phyloP scores from a whole-genome alignment of 768 basidiomycete species.

The Boletus vermiculosoides region DNA sequence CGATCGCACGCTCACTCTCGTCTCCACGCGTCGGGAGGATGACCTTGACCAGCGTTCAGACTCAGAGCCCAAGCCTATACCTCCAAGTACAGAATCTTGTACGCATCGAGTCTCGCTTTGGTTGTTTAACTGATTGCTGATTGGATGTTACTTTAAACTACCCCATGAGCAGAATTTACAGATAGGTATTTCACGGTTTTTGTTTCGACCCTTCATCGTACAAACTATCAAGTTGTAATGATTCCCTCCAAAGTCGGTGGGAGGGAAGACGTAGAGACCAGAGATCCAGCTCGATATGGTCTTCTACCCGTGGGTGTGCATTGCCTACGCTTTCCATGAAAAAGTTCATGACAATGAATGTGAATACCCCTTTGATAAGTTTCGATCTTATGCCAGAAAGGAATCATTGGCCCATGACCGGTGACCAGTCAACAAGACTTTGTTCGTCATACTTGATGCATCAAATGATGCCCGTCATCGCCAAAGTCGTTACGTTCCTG shows the following conservation, averaged over 20 bases:
- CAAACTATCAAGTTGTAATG: conserved; percentile 17
- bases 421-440: neutral
- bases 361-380: conserved; percentile 5
- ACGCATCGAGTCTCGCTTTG: neutral
- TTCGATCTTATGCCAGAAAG: neutral
- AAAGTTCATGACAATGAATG: conserved; percentile 3
- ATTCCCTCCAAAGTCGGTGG: neutral
- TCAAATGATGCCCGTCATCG: neutral
- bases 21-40: conserved; percentile 53
- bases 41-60: conserved; percentile 32
- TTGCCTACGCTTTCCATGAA: neutral
- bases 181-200: conserved; percentile 2
- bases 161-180: conserved; percentile 19
- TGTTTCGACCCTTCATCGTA: conserved; percentile 6
- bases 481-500: conserved; percentile 5
- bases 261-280: conserved; percentile 7
- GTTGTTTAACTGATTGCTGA: neutral
- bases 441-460: neutral
- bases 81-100: conserved; percentile 19
- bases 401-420: neutral
- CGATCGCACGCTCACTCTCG: conserved; percentile 61
- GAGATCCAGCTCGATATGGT: conserved; percentile 7
- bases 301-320: conserved; percentile 6
- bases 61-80: conserved; percentile 14
- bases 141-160: neutral